These are phyloP conservation scores for Alternaria incomplexa DNA, from an alignment of 2,329 filamentous ascomycete species.

Conservation along the genomic window DNA sequence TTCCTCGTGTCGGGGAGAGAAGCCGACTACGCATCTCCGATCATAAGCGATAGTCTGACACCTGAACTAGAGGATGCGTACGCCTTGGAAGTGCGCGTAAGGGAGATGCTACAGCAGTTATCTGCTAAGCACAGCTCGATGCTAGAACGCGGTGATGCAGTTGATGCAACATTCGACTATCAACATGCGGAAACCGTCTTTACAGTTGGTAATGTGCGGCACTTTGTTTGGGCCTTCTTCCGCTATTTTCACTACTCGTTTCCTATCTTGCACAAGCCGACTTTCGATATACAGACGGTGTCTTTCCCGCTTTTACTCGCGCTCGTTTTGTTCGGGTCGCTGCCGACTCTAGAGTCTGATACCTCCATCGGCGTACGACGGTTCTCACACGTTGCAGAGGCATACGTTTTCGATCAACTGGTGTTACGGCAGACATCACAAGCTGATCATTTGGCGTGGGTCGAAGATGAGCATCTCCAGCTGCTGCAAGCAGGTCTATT, in stretches of 20 bases:
- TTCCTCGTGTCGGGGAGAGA: not conserved
- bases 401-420: not conserved
- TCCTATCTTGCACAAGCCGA: not conserved
- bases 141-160: not conserved
- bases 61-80: not conserved
- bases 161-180: not conserved
- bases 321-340: not conserved
- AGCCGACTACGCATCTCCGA: not conserved
- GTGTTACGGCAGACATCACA: not conserved
- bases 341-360: not conserved
- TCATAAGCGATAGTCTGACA: not conserved
- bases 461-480: not conserved
- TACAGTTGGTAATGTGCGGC: not conserved
- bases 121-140: not conserved
- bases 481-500: not conserved
- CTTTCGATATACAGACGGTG: not conserved
- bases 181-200: not conserved
- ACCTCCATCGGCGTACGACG: not conserved
- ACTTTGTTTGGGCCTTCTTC: not conserved
- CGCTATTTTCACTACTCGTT: not conserved
- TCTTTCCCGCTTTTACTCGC: not conserved
- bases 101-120: not conserved
- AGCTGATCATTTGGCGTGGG: not conserved
- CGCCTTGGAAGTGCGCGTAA: not conserved
- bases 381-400: not conserved